Percentiles rank a stretch among this genome's conserved stretches.
These are phyloP conservation scores for Citrus glauca DNA, from an alignment of 345 rosid genomes.

Conservation along the genomic window DNA sequence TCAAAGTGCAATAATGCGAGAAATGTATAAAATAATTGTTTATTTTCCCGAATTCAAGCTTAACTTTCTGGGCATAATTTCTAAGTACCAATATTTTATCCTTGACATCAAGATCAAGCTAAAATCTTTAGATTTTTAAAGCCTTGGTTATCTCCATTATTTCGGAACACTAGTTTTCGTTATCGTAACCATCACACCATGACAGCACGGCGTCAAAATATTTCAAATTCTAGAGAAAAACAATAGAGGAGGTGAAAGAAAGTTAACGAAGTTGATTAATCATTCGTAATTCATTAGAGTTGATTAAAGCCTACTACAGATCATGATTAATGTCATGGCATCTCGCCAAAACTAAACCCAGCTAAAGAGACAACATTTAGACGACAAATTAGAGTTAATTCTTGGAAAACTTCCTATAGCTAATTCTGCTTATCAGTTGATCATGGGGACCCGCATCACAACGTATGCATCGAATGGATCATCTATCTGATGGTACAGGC, in stretches of 20 bases:
- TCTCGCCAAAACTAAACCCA: neutral
- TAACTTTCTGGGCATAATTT: too few relatives aligned
- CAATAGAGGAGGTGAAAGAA: neutral
- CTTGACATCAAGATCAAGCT: neutral
- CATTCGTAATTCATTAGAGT: neutral
- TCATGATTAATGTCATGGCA: neutral
- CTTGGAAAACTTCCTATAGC: neutral
- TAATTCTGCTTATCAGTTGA: neutral
- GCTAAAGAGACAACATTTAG: neutral
- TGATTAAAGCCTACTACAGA: neutral
- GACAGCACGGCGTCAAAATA: neutral
- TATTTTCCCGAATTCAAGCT: neutral
- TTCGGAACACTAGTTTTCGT: neutral
- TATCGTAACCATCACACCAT: neutral
- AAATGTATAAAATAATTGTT: neutral
- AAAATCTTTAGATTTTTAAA: neutral
- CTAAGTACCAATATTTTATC: too few relatives aligned
- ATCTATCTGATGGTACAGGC: constrained; percentile 41
- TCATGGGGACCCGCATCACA: neutral
- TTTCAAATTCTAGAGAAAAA: neutral
- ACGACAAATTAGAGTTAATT: neutral
- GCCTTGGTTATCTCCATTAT: neutral
- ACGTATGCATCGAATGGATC: too few relatives aligned
- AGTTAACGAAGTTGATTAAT: neutral
- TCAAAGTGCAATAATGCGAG: too few relatives aligned